Evolutionary conservation across 805 yeast species (phyloP).

Genomic region (Debaryomyces hansenii): DNA sequence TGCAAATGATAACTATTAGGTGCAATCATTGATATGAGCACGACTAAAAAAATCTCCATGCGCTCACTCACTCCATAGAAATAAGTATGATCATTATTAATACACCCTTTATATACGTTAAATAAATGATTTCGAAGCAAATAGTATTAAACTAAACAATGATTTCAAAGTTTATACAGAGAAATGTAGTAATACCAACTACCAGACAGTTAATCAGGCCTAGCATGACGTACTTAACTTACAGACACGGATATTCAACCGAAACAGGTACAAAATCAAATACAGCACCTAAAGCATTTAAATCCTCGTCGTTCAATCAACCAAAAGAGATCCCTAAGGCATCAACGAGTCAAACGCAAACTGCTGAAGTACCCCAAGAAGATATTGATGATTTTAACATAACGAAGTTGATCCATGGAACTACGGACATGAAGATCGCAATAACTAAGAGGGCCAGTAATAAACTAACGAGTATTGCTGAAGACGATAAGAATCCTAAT

Average conservation of each 20-base stretch:
- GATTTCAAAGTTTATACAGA: not conserved
- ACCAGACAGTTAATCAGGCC: not conserved
- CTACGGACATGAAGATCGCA: slow-evolving; percentile 41
- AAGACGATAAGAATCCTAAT: slow-evolving; percentile 54
- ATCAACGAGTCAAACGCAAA: not conserved
- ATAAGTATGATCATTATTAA: not conserved
- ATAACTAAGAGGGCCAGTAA: slow-evolving; percentile 48
- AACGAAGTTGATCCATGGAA: slow-evolving; percentile 36
- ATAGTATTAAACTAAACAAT: not conserved
- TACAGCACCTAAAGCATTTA: slow-evolving; percentile 18
- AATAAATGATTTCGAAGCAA: not conserved
- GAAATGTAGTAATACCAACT: not conserved
- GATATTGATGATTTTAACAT: slow-evolving; percentile 29
- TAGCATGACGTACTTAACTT: not conserved
- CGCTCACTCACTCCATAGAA: too few species aligned
- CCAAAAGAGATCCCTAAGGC: slow-evolving; percentile 22
- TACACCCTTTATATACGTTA: not conserved
- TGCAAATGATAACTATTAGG: slow-evolving; percentile 33
- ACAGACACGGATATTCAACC: not conserved
- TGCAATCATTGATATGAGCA: slow-evolving; percentile 1
- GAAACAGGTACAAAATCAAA: not conserved
- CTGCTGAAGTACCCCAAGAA: slow-evolving; percentile 16
- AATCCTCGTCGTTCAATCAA: slow-evolving; percentile 27
- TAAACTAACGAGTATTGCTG: slow-evolving; percentile 54
- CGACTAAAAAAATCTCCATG: too few species aligned